Base-by-base conservation (phyloP, 805 yeast genomes). In the Candida ficus region DNA sequence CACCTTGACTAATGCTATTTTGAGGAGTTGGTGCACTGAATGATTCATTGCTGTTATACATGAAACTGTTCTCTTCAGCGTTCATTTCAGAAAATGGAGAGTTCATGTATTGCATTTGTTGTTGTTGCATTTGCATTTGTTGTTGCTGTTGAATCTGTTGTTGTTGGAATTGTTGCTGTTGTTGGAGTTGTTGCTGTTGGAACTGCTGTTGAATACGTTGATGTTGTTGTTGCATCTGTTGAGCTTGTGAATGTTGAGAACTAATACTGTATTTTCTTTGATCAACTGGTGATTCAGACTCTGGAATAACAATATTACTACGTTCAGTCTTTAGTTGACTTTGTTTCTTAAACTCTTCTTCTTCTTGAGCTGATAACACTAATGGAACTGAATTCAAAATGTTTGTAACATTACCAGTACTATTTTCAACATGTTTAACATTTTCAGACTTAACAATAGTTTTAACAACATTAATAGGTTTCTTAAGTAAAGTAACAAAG, bases 401-500 rank as follows among this genome's bases (percentile, higher is more conserved):
- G 10, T 21, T 35, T 3, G 58, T 50, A 13, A 48, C 46, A 14
- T 27, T 43, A 22, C 58, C 58, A 13, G 49, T 50, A 33, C 49
- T 44, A 10, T 43, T 43, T 35, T 51, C 60, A 25, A 45, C 54
- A 28, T 45, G 32, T 28, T 43, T 32, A 3, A 47, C 46, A 32
- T 45, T 51, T 14, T 52, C 55, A 4, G 54, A 45, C 29, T 46
- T 48, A 7, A 50, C 60, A 23, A 51, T 35, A n/a, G 41, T 45
- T 43, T 54, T 52, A 4, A 51, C 51, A 13, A 38, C 42, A 34
- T 48, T 50, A 16, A 54, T 52, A 1, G 62, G 67, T 31, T 57
- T 66, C 44, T 54, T 61, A 35, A 68, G 43, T 23, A 68, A 45
- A 1, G 70, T 63, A 22, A 68, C 59, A 37, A 68, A 68, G 44